These are phyloP conservation scores for Suillus spraguei DNA, from an alignment of 768 basidiomycete genomes.

Conservation along the genomic window DNA sequence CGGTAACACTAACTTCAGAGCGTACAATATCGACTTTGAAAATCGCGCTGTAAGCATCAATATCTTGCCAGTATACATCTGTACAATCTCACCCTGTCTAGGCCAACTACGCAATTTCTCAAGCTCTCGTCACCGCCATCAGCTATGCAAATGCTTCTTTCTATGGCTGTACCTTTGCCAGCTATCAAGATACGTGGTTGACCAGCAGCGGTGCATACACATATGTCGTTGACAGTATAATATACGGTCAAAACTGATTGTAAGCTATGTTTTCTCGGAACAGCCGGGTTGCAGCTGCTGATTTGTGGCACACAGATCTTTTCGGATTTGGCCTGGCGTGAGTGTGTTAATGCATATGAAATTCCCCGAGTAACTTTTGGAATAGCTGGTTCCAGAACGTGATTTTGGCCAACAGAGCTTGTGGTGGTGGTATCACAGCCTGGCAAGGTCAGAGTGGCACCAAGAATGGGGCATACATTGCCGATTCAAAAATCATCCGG, in stretches of 20 bases:
- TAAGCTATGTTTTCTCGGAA: slow-evolving; percentile 29
- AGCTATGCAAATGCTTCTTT: slow-evolving; percentile 70
- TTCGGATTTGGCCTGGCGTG: slow-evolving; percentile 61
- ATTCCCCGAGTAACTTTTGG: background rate
- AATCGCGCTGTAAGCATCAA: slow-evolving; percentile 57
- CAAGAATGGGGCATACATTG: slow-evolving; percentile 56
- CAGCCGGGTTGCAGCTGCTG: background rate
- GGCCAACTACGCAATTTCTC: slow-evolving; percentile 62
- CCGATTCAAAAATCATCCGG: slow-evolving; percentile 56
- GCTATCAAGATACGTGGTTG: slow-evolving; percentile 71
- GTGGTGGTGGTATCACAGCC: slow-evolving; percentile 65
- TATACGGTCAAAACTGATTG: slow-evolving; percentile 70
- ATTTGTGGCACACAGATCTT: background rate
- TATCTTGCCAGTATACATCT: background rate
- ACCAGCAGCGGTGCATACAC: slow-evolving; percentile 60
- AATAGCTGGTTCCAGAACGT: slow-evolving; percentile 61
- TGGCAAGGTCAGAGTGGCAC: slow-evolving; percentile 57
- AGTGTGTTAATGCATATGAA: slow-evolving; percentile 17
- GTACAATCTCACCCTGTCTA: slow-evolving; percentile 1
- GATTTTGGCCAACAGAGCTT: slow-evolving; percentile 61
- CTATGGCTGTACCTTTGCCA: slow-evolving; percentile 59
- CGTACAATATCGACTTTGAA: slow-evolving; percentile 68
- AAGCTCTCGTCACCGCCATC: slow-evolving; percentile 63
- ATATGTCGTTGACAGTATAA: slow-evolving; percentile 61
- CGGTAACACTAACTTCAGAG: slow-evolving; percentile 60